Conservation (phyloP, 2,329 filamentous ascomycete species). For the Colletotrichum melonis region DNA sequence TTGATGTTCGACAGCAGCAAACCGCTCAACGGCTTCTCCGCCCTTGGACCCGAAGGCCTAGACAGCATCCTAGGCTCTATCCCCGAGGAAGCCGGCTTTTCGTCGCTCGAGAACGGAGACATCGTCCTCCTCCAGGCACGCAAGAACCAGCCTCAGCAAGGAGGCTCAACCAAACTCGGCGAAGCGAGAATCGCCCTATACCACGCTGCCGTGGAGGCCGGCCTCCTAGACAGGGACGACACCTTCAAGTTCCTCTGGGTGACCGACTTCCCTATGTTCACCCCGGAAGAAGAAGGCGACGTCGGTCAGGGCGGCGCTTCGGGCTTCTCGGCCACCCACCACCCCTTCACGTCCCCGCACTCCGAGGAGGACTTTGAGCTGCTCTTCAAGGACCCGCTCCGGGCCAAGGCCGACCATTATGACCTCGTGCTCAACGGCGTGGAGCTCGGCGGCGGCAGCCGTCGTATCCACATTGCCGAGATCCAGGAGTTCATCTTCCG, state of each 20-base stretch:
- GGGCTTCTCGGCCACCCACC: slow-evolving; percentile 88
- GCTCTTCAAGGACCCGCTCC: slow-evolving; percentile 77
- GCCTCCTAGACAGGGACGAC: slow-evolving; percentile 60
- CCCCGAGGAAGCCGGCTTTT: slow-evolving; percentile 40
- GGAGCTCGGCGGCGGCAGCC: slow-evolving; percentile 91
- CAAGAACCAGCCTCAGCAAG: slow-evolving; percentile 70
- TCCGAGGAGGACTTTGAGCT: slow-evolving; percentile 77
- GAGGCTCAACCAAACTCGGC: slow-evolving; percentile 79
- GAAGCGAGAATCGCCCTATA: slow-evolving; percentile 78
- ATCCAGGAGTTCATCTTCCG: slow-evolving; percentile 89
- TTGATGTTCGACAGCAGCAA: slow-evolving; percentile 80
- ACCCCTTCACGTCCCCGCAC: slow-evolving; percentile 93
- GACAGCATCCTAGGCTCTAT: slow-evolving; percentile 45
- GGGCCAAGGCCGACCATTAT: slow-evolving; percentile 87
- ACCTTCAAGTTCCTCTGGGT: slow-evolving; percentile 85
- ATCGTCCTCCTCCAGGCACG: slow-evolving; percentile 86
- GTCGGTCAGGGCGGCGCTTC: slow-evolving; percentile 85
- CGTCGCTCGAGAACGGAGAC: slow-evolving; percentile 74
- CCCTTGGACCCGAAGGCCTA: slow-evolving; percentile 66
- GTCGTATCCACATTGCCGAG: slow-evolving; percentile 86
- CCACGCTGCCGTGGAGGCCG: slow-evolving; percentile 73
- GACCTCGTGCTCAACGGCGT: slow-evolving; percentile 96
- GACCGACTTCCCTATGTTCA: slow-evolving; percentile 92
- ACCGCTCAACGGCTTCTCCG: slow-evolving; percentile 80
- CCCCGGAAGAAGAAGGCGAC: slow-evolving; percentile 71